Percentiles rank a stretch among this genome's conserved stretches.
phyloP scores from a whole-genome alignment of 2,329 filamentous ascomycete species.

The Aphanoascus verrucosus region DNA sequence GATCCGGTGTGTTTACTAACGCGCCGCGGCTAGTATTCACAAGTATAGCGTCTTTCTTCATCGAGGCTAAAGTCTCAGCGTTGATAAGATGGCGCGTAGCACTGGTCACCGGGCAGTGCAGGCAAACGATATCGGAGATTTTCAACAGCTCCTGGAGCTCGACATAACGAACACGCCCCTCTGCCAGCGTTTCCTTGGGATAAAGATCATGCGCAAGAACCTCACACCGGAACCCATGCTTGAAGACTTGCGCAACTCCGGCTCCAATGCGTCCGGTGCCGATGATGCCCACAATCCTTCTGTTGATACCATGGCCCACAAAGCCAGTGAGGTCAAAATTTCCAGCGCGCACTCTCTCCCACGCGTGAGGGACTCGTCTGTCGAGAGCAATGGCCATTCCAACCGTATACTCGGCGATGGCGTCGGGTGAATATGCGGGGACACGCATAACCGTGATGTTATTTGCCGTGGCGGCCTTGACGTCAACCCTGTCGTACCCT shows the following conservation, averaged over 20 bases:
- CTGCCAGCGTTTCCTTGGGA: conserved; percentile 40
- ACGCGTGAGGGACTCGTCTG: conserved; percentile 56
- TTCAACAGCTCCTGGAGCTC: conserved; percentile 46
- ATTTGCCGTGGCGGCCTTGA: conserved; percentile 44
- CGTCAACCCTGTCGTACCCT: conserved; percentile 58
- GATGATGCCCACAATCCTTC: conserved; percentile 56
- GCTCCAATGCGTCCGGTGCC: conserved; percentile 57
- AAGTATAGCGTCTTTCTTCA: conserved; percentile 52
- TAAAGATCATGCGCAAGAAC: conserved; percentile 53
- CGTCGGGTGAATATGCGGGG: conserved; percentile 57
- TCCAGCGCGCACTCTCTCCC: conserved; percentile 56
- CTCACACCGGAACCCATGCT: conserved; percentile 51
- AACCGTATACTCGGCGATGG: conserved; percentile 60
- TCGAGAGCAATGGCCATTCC: conserved; percentile 57
- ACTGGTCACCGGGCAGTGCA: conserved; percentile 56
- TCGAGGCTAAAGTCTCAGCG: conserved; percentile 40
- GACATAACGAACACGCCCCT: conserved; percentile 41
- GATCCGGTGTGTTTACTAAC: conserved; percentile 50
- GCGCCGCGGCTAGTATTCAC: conserved; percentile 60
- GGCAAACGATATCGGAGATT: conserved; percentile 50
- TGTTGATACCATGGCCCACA: conserved; percentile 48
- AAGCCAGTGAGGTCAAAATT: conserved; percentile 56
- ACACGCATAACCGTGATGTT: conserved; percentile 55
- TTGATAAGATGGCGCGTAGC: conserved; percentile 53
- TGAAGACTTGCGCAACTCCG: conserved; percentile 50